These are phyloP conservation scores for Phytophthora lateralis DNA, from an alignment of 352 stramenopile species.

Conservation along the genomic window DNA sequence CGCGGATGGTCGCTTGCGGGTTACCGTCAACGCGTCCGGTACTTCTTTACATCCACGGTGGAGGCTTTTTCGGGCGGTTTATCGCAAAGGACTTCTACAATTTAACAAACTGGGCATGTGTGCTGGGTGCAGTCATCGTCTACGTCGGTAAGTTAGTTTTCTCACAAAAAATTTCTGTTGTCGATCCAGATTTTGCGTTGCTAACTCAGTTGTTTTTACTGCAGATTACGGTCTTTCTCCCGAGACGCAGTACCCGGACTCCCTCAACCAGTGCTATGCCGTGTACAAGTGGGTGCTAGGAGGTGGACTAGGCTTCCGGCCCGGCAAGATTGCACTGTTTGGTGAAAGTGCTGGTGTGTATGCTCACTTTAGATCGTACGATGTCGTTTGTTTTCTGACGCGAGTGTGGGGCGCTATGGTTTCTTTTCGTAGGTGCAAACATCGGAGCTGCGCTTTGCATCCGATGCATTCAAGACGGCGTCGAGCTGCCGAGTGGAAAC, in stretches of 20 bases:
- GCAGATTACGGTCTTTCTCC: conserved; percentile 84
- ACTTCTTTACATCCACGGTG: conserved; percentile 87
- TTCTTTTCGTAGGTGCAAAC: conserved; percentile 66
- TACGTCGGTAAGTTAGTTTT: conserved; percentile 72
- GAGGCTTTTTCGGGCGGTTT: conserved; percentile 88
- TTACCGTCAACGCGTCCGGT: conserved; percentile 72
- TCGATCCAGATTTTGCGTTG: neutral
- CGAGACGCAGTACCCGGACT: conserved; percentile 82
- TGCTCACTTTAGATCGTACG: neutral
- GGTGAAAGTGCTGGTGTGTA: conserved; percentile 81
- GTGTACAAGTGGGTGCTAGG: conserved; percentile 89
- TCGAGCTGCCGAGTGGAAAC: conserved; percentile 75
- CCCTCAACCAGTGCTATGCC: conserved; percentile 75
- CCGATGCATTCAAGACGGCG: conserved; percentile 79
- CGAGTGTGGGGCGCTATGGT: neutral
- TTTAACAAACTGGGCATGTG: conserved; percentile 69
- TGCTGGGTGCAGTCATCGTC: conserved; percentile 82
- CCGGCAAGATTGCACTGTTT: conserved; percentile 76
- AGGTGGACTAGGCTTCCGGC: conserved; percentile 73
- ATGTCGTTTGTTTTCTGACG: neutral
- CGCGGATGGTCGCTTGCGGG: conserved; percentile 71
- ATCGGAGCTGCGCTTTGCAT: conserved; percentile 85
- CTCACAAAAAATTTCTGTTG: too few relatives aligned
- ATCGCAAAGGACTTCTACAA: conserved; percentile 87
- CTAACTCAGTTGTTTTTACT: conserved; percentile 2